These are phyloP conservation scores for Jaapia argillacea DNA, from an alignment of 768 basidiomycete genomes.

Conservation along the genomic window DNA sequence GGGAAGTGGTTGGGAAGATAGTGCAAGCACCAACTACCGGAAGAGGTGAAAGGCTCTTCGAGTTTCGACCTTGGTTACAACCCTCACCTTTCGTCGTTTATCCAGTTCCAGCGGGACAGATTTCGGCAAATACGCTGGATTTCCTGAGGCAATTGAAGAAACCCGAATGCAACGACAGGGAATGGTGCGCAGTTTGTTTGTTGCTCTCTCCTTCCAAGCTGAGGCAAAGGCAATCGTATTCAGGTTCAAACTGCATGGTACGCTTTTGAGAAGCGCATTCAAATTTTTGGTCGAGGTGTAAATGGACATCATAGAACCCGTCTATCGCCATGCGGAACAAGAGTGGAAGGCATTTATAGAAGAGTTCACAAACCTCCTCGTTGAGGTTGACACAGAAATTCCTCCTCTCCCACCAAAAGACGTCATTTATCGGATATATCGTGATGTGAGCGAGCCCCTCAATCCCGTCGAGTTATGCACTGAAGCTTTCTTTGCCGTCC, in stretches of 20 bases:
- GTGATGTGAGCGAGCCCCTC: constrained; percentile 50
- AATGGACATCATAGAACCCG: constrained; percentile 41
- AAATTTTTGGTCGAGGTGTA: background rate
- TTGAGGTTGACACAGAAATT: constrained; percentile 71
- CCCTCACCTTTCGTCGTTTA: background rate
- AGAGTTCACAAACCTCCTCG: constrained; percentile 52
- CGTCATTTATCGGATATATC: constrained; percentile 85
- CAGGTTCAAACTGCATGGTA: constrained; percentile 82
- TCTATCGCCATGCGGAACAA: constrained; percentile 73
- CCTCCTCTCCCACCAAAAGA: constrained; percentile 89
- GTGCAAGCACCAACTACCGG: constrained; percentile 79
- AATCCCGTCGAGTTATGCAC: background rate
- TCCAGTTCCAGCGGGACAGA: constrained; percentile 72
- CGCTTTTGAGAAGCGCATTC: too few species aligned
- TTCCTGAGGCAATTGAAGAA: constrained; percentile 65
- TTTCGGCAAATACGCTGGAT: constrained; percentile 78
- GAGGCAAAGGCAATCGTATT: too few species aligned
- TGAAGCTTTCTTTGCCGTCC: too few species aligned
- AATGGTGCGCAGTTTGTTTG: constrained; percentile 44
- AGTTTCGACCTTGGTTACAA: background rate
- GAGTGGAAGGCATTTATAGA: constrained; percentile 87
- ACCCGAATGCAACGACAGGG: constrained; percentile 73
- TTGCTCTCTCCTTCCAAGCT: background rate
- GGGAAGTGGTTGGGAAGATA: constrained; percentile 64
- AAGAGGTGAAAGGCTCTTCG: constrained; percentile 40